Percentiles rank a stretch among this genome's conserved stretches.
Evolutionary conservation across 1,139 yeast genomes (phyloP).

Genomic region (Hanseniaspora sp.): DNA sequence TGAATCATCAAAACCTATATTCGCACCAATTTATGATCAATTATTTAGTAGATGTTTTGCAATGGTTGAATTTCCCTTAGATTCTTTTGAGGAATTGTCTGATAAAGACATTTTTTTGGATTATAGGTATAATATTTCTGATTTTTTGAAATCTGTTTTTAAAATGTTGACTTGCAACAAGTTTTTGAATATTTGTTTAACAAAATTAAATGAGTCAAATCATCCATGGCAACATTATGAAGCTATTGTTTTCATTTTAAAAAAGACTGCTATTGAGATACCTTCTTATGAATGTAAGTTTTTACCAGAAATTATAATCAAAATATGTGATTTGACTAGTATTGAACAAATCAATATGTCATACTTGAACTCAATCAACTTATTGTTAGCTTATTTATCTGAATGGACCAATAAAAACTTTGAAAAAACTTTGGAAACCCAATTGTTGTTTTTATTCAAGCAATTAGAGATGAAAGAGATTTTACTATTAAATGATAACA

Average conservation of each 20-base stretch:
- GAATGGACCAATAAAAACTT: conserved; percentile 90
- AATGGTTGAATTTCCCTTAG: conserved; percentile 67
- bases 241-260: conserved; percentile 78
- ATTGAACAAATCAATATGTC: conserved; percentile 64
- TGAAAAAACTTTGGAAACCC: conserved; percentile 58
- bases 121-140: conserved; percentile 94
- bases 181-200: conserved; percentile 42
- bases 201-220: conserved; percentile 22
- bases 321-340: conserved; percentile 67
- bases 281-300: conserved; percentile 54
- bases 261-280: conserved; percentile 93
- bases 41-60: conserved; percentile 57
- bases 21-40: conserved; percentile 49
- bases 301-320: conserved; percentile 50
- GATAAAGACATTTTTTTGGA: conserved; percentile 88
- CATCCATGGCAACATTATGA: conserved; percentile 74
- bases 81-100: conserved; percentile 38
- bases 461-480: conserved; percentile 45
- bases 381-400: conserved; percentile 87
- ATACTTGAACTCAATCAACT: conserved; percentile 62
- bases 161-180: conserved; percentile 69
- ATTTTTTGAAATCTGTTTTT: conserved; percentile 88
- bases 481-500: conserved; percentile 30
- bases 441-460: conserved; percentile 68
- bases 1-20: conserved; percentile 45